A percentile compares a stretch with the other conserved stretches of the same genome.
Conservation (phyloP, 228 moss, liverwort and hornwort species). For the Sphagnum fallax region DNA sequence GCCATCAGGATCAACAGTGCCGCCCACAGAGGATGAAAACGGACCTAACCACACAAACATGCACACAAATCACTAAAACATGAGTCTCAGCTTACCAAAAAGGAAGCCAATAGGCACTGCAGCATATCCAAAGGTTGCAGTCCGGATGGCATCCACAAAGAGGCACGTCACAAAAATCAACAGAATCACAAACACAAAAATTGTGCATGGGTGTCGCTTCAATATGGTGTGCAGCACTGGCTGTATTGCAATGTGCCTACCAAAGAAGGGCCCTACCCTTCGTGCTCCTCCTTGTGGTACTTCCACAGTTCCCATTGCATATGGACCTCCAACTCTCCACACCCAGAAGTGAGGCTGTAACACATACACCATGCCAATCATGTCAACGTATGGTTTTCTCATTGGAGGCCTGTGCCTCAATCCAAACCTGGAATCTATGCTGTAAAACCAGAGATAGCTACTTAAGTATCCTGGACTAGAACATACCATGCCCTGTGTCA, state of each 20-base stretch:
- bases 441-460: neutral
- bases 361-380: neutral
- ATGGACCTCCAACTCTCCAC: constrained; percentile 69
- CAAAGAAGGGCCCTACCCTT: constrained; percentile 59
- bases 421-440: neutral
- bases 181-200: constrained; percentile 81
- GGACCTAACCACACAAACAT: constrained; percentile 64
- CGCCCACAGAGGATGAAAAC: constrained; percentile 88
- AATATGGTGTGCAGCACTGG: constrained; percentile 76
- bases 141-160: constrained; percentile 85
- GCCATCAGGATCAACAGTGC: constrained; percentile 79
- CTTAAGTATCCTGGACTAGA: neutral
- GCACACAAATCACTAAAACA: constrained; percentile 33
- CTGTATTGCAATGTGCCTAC: constrained; percentile 42
- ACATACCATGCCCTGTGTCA: constrained; percentile 58
- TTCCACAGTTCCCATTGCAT: constrained; percentile 18
- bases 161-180: constrained; percentile 94
- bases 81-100: constrained; percentile 62
- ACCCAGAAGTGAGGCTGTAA: constrained; percentile 96
- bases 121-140: constrained; percentile 86
- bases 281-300: constrained; percentile 12
- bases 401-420: neutral
- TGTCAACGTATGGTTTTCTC: neutral
- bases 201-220: constrained; percentile 72
- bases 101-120: constrained; percentile 97